Conservation (phyloP, 2,329 filamentous ascomycete species). For the Colletotrichum coccodes region DNA sequence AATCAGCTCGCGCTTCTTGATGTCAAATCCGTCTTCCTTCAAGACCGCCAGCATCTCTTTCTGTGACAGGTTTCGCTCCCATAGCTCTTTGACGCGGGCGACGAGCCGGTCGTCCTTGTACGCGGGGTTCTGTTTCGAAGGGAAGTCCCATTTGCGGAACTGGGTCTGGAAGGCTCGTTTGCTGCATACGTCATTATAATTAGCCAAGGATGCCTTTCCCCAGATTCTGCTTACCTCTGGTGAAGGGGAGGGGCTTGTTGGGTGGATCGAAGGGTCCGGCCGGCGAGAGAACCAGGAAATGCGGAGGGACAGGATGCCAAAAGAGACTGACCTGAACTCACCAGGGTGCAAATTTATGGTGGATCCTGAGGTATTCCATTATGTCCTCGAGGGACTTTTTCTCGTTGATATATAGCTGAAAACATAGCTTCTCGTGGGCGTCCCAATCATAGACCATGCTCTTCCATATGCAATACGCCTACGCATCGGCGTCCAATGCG, state of each 20-base stretch:
- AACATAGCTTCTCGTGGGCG: constrained; percentile 52
- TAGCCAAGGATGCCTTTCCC: background rate
- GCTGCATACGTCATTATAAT: constrained; percentile 52
- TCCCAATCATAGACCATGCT: constrained; percentile 61
- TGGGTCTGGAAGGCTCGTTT: constrained; percentile 82
- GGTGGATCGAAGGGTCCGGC: constrained; percentile 29
- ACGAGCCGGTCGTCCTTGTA: constrained; percentile 76
- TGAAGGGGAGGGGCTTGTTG: background rate
- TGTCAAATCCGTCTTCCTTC: constrained; percentile 75
- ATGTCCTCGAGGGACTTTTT: constrained; percentile 79
- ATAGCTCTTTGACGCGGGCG: constrained; percentile 78
- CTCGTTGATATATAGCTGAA: constrained; percentile 80
- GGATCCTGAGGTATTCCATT: constrained; percentile 74
- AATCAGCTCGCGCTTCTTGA: constrained; percentile 77
- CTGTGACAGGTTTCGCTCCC: constrained; percentile 79
- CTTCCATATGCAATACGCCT: constrained; percentile 6
- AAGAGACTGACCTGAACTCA: constrained; percentile 47
- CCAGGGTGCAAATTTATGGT: constrained; percentile 77
- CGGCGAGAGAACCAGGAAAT: constrained; percentile 22
- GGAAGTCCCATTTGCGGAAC: constrained; percentile 83
- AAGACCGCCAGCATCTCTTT: constrained; percentile 78
- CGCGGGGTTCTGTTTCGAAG: constrained; percentile 76
- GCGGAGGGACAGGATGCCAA: constrained; percentile 11
- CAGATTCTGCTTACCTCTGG: background rate
- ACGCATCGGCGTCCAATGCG: constrained; percentile 14